Conservation (phyloP, 441 rosid genomes). For the Bocquillonia castaneifolia region DNA sequence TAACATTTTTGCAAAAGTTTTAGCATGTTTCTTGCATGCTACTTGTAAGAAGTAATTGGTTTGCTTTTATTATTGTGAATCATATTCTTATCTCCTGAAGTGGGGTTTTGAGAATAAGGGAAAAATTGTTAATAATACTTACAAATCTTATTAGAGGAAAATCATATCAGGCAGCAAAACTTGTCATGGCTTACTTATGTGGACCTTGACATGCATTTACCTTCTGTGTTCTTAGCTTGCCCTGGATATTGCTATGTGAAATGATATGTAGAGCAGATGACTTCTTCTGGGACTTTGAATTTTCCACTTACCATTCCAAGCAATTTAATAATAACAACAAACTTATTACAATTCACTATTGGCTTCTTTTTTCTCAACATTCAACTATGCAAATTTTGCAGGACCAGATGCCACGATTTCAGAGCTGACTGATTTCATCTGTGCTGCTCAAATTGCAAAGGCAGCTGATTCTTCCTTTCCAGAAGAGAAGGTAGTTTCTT, state of each 20-base stretch:
- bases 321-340: too few relatives aligned
- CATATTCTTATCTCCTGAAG: background rate
- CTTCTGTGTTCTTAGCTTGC: too few relatives aligned
- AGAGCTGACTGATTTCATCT: constrained; percentile 70
- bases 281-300: too few relatives aligned
- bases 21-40: background rate
- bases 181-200: background rate
- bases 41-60: background rate
- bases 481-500: constrained; percentile 46
- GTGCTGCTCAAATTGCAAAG: constrained; percentile 72
- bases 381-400: constrained; percentile 29
- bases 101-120: background rate
- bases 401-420: constrained; percentile 53
- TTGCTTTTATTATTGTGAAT: background rate
- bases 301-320: too few relatives aligned
- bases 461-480: constrained; percentile 46
- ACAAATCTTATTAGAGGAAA: too few relatives aligned
- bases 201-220: too few relatives aligned
- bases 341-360: too few relatives aligned
- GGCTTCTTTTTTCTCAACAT: background rate
- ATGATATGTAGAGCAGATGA: too few relatives aligned
- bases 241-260: too few relatives aligned
- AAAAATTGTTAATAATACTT: too few relatives aligned
- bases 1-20: background rate
- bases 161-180: too few relatives aligned